Evolutionary conservation across 768 basidiomycete species (phyloP), one percentile per base, ranked within the genome.

Genomic region (Termitomyces sp.): DNA sequence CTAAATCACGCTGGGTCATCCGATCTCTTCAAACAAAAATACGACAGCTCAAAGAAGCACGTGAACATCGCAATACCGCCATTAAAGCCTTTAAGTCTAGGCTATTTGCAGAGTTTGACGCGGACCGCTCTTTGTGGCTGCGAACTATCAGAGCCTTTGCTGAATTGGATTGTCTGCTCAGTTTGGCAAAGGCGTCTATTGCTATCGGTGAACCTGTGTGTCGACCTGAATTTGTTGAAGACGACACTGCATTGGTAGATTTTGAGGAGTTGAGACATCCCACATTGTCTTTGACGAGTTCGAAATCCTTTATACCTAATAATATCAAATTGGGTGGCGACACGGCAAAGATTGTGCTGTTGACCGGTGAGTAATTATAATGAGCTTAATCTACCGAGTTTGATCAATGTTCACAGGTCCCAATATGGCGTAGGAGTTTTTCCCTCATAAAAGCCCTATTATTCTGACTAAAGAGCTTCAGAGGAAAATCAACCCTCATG

Each of bases 111-210:
- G 91, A 93, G 72, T 95, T 95, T 66, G 91, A 93, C 69, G 72
- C 80, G 4, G 91, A 95, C 68, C 86, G 91, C 47, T 78, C 82
- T 14, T 73, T 88, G 16, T 96, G 93, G 92, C 73, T 95, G 67
- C 84, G 87, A n/a, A 85, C 88, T 12, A 80, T 95, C 62, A 85
- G 92, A 40, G 86, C 93, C 16, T 82, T 96, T 52, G 89, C 97
- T 7, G 95, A 99, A 74, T 79, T 99, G n/a, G 97, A 99, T 71
- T 99, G 97, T 71, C 75, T 99, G 23, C 86, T 96, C 70, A 93
- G 92, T 64, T 75, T 98, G 50, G 91, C 96, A 5, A 95, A 93
- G 71, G 82, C 93, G 1, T 97, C 95, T 1, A 71, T 74, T n/a
- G 90, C 91, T 9, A 81, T 99, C 44, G 95, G 94, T 47, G 93